Percentiles rank a stretch among this genome's conserved stretches.
Conservation (phyloP, 2,329 filamentous ascomycete species). For the Elsinoe australis region DNA sequence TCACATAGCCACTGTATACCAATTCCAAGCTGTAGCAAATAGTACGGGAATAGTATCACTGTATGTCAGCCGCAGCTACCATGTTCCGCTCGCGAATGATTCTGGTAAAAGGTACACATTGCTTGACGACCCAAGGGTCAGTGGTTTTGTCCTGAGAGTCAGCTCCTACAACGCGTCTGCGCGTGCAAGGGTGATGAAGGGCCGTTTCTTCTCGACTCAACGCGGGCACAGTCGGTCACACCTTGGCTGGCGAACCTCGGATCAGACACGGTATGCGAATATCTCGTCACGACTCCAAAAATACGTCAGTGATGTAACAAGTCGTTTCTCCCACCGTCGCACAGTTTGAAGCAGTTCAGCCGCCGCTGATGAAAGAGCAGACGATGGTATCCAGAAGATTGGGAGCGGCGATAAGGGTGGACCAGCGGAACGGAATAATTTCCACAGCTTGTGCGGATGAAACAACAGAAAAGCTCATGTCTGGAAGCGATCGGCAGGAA, state of each 20-base stretch:
- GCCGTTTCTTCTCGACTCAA: neutral
- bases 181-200: slow-evolving; percentile 10
- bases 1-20: neutral
- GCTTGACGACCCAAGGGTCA: neutral
- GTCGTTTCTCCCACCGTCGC: neutral
- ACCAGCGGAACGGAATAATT: slow-evolving; percentile 12
- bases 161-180: neutral
- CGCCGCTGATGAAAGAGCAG: neutral
- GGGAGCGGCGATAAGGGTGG: slow-evolving; percentile 10
- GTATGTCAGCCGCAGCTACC: neutral
- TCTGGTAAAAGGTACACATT: too few species aligned
- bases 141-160: neutral
- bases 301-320: neutral
- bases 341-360: neutral
- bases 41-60: neutral
- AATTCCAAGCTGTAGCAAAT: too few species aligned
- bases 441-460: slow-evolving; percentile 11
- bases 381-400: slow-evolving; percentile 13
- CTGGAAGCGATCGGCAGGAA: slow-evolving; percentile 12
- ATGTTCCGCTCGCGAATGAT: neutral
- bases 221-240: slow-evolving; percentile 3
- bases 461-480: neutral
- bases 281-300: too few species aligned
- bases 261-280: too few species aligned
- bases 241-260: too few species aligned